A percentile compares a stretch with the other conserved stretches of the same genome.
Evolutionary conservation across 345 rosid genomes (phyloP).

Genomic region (Cardamine resedifolia): DNA sequence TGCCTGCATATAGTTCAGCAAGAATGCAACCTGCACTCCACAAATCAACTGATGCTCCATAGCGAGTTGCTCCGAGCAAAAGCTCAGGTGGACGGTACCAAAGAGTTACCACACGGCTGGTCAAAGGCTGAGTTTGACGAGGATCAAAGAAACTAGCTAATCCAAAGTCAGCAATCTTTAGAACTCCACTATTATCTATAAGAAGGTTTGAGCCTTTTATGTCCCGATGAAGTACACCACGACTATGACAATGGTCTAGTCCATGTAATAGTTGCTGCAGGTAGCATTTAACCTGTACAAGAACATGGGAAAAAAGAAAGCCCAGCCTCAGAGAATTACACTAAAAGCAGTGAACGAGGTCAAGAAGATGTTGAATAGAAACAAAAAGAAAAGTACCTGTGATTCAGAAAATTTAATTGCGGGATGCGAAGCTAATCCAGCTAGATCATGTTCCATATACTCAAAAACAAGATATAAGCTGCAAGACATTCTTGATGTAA

Average conservation of each 20-base stretch:
- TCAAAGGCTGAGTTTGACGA: conserved; percentile 66
- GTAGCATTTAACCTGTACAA: conserved; percentile 87
- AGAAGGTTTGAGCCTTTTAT: conserved; percentile 96
- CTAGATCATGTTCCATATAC: conserved; percentile 98
- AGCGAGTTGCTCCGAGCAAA: conserved; percentile 88
- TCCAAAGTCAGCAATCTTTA: conserved; percentile 97
- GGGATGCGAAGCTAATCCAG: conserved; percentile 94
- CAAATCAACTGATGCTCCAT: conserved; percentile 86
- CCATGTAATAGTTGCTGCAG: conserved; percentile 84
- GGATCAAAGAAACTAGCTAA: conserved; percentile 90
- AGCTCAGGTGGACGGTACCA: conserved; percentile 99
- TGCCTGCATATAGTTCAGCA: conserved; percentile 93
- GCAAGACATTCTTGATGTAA: conserved; percentile 99
- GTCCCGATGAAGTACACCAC: conserved; percentile 91
- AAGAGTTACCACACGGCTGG: conserved; percentile 96
- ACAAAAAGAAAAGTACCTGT: conserved; percentile 58
- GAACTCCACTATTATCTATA: conserved; percentile 82
- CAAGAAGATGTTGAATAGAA: not conserved
- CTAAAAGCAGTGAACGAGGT: not conserved
- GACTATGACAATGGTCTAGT: conserved; percentile 96
- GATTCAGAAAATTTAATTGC: conserved; percentile 83
- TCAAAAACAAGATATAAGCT: conserved; percentile 98
- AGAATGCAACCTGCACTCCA: conserved; percentile 99
- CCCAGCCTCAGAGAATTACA: not conserved
- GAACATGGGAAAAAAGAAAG: not conserved